A percentile compares a stretch with the other conserved stretches of the same genome.
Conservation (phyloP, 106 monocot genomes). For the Platanthera guangdongensis region DNA sequence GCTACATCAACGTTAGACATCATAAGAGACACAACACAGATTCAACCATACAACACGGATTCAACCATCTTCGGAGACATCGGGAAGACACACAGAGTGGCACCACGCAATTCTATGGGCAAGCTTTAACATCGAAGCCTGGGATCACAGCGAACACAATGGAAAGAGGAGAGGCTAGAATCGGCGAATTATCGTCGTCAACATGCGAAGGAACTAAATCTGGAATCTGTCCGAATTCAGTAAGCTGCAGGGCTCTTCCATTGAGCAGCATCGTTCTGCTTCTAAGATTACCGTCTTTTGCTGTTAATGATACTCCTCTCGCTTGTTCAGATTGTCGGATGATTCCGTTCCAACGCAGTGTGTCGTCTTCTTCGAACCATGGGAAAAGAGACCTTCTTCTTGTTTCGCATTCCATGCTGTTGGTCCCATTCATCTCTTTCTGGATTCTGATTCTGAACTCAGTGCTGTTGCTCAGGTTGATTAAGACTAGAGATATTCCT, state of each 20-base stretch:
- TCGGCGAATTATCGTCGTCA: constrained; percentile 6
- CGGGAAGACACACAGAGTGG: neutral
- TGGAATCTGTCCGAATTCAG: constrained; percentile 31
- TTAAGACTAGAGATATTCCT: constrained; percentile 40
- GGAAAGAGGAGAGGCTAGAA: constrained; percentile 25
- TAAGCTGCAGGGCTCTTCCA: constrained; percentile 29
- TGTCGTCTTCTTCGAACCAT: constrained; percentile 17
- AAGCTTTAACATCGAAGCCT: constrained; percentile 27
- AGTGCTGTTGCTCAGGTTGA: constrained; percentile 42
- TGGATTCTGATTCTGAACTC: constrained; percentile 28
- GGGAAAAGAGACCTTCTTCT: constrained; percentile 9
- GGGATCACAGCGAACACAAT: constrained; percentile 34
- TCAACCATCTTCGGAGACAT: neutral
- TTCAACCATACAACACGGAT: neutral
- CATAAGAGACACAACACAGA: too few species aligned
- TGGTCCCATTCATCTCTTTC: constrained; percentile 31
- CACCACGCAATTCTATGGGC: neutral
- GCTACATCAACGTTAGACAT: too few species aligned
- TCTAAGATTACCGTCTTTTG: constrained; percentile 18
- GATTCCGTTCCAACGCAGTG: constrained; percentile 25
- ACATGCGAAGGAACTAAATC: constrained; percentile 15
- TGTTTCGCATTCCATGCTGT: neutral
- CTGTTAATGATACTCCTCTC: constrained; percentile 48
- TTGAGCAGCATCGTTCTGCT: constrained; percentile 32
- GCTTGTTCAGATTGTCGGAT: constrained; percentile 4